A percentile compares a stretch with the other conserved stretches of the same genome.
Conservation (phyloP, 2,329 filamentous ascomycete species). For the Botryotinia convoluta region DNA sequence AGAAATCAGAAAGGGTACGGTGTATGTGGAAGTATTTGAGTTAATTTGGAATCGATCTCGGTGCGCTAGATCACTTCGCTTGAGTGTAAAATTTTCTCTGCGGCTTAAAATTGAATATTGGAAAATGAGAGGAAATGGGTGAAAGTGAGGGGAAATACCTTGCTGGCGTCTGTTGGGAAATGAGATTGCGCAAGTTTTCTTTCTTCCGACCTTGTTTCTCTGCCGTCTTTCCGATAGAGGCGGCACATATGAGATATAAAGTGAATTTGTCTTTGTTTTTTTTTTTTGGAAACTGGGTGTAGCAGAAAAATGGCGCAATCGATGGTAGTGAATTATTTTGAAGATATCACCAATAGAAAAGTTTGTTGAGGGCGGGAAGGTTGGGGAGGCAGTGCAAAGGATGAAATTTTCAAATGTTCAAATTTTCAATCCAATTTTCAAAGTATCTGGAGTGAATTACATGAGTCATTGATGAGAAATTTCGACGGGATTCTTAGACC, state of each 20-base stretch:
- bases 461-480: neutral
- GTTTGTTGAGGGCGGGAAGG: neutral
- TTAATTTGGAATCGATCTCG: neutral
- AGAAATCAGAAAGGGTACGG: neutral
- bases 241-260: neutral
- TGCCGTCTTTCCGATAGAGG: neutral
- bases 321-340: neutral
- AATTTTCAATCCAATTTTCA: neutral
- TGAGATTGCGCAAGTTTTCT: neutral
- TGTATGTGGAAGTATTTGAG: neutral
- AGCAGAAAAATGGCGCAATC: neutral
- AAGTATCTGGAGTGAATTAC: neutral
- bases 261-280: neutral
- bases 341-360: neutral
- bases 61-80: neutral
- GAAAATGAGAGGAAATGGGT: neutral
- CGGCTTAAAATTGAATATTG: neutral
- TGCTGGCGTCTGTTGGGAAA: neutral
- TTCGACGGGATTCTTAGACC: neutral
- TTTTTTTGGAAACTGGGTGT: neutral
- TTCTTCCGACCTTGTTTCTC: neutral
- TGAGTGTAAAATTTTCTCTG: neutral
- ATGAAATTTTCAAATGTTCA: neutral
- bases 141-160: neutral
- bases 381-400: neutral